A percentile compares a stretch with the other conserved stretches of the same genome.
phyloP scores from a whole-genome alignment of 2,329 filamentous ascomycete genomes.

The Hysterium pulicare region DNA sequence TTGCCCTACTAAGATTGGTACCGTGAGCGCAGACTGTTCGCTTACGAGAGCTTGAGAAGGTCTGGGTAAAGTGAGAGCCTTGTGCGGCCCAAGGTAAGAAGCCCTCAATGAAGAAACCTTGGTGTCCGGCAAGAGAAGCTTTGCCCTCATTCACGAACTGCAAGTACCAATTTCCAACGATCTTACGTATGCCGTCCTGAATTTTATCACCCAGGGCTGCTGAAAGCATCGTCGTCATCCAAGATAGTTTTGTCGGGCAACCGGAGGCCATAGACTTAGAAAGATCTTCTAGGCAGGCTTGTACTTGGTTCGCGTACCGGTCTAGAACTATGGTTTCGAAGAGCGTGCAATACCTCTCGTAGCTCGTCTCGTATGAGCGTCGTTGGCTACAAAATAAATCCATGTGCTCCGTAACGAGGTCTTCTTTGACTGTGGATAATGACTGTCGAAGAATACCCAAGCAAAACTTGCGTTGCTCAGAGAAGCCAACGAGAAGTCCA shows the following conservation, averaged over 20 bases:
- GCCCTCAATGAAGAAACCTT: constrained; percentile 36
- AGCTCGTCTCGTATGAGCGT: constrained; percentile 27
- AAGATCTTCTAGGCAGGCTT: constrained; percentile 45
- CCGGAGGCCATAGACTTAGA: constrained; percentile 33
- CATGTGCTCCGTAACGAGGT: constrained; percentile 26
- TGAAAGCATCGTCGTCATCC: constrained; percentile 43
- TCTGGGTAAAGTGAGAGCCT: constrained; percentile 43
- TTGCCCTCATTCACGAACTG: constrained; percentile 18
- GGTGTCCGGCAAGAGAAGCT: constrained; percentile 16
- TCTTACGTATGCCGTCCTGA: constrained; percentile 46
- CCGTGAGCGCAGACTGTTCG: constrained; percentile 40
- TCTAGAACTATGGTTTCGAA: constrained; percentile 50
- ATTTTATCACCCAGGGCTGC: constrained; percentile 40
- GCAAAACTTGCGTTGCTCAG: constrained; percentile 46
- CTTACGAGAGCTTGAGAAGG: constrained; percentile 28
- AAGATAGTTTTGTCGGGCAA: constrained; percentile 37
- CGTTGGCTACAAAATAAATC: constrained; percentile 14
- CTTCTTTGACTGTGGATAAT: constrained; percentile 25
- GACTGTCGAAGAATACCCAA: constrained; percentile 45
- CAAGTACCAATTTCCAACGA: constrained; percentile 46
- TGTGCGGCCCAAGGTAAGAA: constrained; percentile 49
- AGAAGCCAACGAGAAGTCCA: constrained; percentile 41
- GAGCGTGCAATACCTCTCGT: constrained; percentile 42
- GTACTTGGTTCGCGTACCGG: constrained; percentile 48
- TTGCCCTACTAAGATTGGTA: constrained; percentile 33